Evolutionary conservation across 352 stramenopile genomes (phyloP).

Genomic region (Globisporangium megalacanthum): DNA sequence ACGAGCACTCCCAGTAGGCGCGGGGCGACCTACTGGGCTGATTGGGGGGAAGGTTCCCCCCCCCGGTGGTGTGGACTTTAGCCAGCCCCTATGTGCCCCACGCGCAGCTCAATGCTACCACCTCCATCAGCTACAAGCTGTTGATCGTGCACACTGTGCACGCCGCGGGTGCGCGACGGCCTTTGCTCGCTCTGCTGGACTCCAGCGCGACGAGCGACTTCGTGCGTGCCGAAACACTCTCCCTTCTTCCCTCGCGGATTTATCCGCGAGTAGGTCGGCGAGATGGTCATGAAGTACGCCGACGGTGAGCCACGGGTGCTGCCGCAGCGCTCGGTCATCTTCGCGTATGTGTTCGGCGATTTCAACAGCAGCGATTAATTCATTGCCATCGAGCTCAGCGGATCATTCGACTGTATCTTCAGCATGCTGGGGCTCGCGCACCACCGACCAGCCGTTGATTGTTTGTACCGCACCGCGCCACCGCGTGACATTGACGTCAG

Average conservation of each 20-base stretch:
- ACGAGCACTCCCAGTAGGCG: background rate
- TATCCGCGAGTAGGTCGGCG: background rate
- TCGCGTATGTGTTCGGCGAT: conserved; percentile 17
- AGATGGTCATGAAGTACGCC: background rate
- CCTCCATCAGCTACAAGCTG: conserved; percentile 9
- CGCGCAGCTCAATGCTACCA: conserved; percentile 15
- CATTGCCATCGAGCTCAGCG: conserved; percentile 21
- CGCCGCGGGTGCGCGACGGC: conserved; percentile 6
- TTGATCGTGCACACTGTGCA: conserved; percentile 16
- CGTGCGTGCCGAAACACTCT: background rate
- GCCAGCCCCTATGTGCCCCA: background rate
- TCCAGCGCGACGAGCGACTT: background rate
- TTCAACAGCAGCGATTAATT: conserved; percentile 18
- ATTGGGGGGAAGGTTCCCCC: background rate
- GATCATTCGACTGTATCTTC: conserved; percentile 24
- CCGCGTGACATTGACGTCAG: conserved; percentile 16
- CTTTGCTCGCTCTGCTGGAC: background rate
- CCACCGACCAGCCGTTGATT: conserved; percentile 19
- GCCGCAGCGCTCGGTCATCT: conserved; percentile 8
- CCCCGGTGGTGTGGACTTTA: background rate
- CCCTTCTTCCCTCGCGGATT: background rate
- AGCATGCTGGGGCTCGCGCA: conserved; percentile 20
- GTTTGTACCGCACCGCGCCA: conserved; percentile 10
- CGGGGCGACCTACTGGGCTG: background rate
- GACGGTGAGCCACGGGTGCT: conserved; percentile 7